These are phyloP conservation scores for Verticillium dahliae DNA, from an alignment of 2,329 filamentous ascomycete species.

Conservation along the genomic window DNA sequence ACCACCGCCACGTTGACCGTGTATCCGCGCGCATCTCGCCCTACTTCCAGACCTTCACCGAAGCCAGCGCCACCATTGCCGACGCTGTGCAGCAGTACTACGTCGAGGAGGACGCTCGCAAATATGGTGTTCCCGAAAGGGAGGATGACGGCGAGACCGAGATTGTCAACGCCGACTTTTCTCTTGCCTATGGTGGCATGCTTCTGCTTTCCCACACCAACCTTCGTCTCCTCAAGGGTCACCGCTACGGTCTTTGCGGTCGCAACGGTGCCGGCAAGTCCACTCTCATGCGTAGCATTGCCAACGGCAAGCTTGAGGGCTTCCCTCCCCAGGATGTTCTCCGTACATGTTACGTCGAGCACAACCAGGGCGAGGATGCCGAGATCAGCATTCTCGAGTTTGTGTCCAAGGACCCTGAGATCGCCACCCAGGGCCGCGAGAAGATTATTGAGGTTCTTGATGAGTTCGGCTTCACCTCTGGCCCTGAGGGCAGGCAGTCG, in stretches of 20 bases:
- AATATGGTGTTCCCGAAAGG: conserved; percentile 75
- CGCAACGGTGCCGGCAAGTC: conserved; percentile 98
- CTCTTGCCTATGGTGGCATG: conserved; percentile 96
- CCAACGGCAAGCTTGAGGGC: conserved; percentile 90
- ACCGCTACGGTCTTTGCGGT: conserved; percentile 94
- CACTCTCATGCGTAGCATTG: conserved; percentile 96
- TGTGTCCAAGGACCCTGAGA: conserved; percentile 80
- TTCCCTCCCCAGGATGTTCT: conserved; percentile 91
- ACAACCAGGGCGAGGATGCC: conserved; percentile 97
- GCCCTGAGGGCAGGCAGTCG: conserved; percentile 80
- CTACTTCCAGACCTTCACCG: conserved; percentile 68
- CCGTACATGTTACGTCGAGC: conserved; percentile 95
- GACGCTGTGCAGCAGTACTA: conserved; percentile 72
- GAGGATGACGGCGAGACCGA: conserved; percentile 90
- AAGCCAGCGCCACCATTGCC: conserved; percentile 57
- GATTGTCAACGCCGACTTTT: conserved; percentile 97
- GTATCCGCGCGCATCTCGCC: conserved; percentile 63
- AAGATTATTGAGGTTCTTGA: conserved; percentile 77
- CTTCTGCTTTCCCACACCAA: conserved; percentile 94
- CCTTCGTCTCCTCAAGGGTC: conserved; percentile 86
- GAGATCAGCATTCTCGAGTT: conserved; percentile 95
- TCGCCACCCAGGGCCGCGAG: conserved; percentile 70
- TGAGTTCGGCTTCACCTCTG: conserved; percentile 90
- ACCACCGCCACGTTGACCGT: conserved; percentile 70
- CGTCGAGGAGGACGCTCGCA: conserved; percentile 77